A percentile compares a stretch with the other conserved stretches of the same genome.
phyloP scores from a whole-genome alignment of 1,284 basidiomycete genomes.

The Sphagnurus paluster region DNA sequence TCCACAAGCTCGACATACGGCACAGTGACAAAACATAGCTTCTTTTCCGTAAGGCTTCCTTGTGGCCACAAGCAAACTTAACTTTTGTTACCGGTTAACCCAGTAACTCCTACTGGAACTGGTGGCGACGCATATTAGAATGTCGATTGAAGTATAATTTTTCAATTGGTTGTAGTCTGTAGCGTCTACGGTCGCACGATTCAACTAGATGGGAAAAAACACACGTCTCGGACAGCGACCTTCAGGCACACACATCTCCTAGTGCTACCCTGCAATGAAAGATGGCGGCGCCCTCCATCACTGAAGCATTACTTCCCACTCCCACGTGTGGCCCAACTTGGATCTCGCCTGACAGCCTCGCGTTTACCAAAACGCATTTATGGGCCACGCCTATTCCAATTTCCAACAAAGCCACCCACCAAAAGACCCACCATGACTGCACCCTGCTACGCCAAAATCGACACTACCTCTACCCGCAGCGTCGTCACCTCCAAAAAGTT shows the following conservation, averaged over 20 bases:
- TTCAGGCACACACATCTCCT: conserved; percentile 8
- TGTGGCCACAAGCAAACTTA: conserved; percentile 1
- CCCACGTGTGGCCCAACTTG: conserved; percentile 22
- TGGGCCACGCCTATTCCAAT: conserved; percentile 14
- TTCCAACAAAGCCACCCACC: conserved; percentile 10
- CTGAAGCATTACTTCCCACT: conserved; percentile 13
- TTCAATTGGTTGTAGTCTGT: too few species aligned
- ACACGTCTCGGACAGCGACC: conserved; percentile 1
- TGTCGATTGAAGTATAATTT: too few species aligned
- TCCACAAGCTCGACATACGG: conserved; percentile 14
- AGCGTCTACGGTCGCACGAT: too few species aligned
- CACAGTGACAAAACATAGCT: conserved; percentile 14
- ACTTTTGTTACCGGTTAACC: conserved; percentile 1
- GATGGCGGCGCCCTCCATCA: conserved; percentile 19
- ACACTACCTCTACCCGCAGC: conserved; percentile 2
- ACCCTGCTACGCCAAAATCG: conserved; percentile 15
- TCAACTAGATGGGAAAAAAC: too few species aligned
- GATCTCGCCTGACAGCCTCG: conserved; percentile 21
- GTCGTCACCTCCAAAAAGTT: conserved; percentile 6
- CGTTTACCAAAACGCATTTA: conserved; percentile 20
- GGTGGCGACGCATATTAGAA: too few species aligned
- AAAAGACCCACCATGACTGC: conserved; percentile 21
- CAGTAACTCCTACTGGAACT: conserved; percentile 1
- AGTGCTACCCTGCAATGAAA: conserved; percentile 14
- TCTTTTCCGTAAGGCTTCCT: conserved; percentile 15